Base-by-base conservation (phyloP, 345 rosid genomes). In the Arabis alpina region DNA sequence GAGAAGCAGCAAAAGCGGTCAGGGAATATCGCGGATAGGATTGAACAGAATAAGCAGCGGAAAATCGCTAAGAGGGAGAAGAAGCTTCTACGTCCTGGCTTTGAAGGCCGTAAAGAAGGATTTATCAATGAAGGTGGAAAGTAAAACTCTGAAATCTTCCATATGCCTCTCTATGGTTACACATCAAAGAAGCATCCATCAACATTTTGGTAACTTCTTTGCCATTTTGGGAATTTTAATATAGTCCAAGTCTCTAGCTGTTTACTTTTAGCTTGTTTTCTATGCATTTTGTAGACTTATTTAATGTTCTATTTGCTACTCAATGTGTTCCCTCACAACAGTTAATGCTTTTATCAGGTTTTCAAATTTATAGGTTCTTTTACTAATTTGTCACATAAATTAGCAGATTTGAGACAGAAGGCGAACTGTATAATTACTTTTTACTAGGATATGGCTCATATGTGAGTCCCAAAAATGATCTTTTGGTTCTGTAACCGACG, bases 51-150 rank as follows among this genome's bases (percentile, higher is more conserved):
- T 73, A 93, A 91, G 86, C 30, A 15, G 83, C 75, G 92, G 14
- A 73, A 81, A 63, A 89, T 91, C 23, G 95, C 87, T 0, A 93
- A 89, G 76, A 82, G 99, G 60, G 96, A 94, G 88, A 93, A 89
- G 66, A 89, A 91, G 82, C 90, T 91, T 50, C 27, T 86, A 70
- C 80, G 96, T 53, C 94, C 98, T 6, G 96, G 97, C n/a, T 89
- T 91, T 71, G 96, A 87, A 88, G 97, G 97, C 54, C 91, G 90
- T 56, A 82, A 82, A 56, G 83, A 76, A 69, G 85, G 83, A 51
- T 71, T 76, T 72, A 50, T 79, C 44, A 82, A 79, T 71, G 76
- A 71, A 70, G 82, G 75, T 77, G 67, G 54, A 25, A 67, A 68
- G 25, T 77, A 77, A 16, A 64, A 41, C 39, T 30, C 45, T 10